Evolutionary conservation across 2,329 filamentous ascomycete species (phyloP), one percentile per base, ranked within the genome.

Genomic region (Tolypocladium inflatum): DNA sequence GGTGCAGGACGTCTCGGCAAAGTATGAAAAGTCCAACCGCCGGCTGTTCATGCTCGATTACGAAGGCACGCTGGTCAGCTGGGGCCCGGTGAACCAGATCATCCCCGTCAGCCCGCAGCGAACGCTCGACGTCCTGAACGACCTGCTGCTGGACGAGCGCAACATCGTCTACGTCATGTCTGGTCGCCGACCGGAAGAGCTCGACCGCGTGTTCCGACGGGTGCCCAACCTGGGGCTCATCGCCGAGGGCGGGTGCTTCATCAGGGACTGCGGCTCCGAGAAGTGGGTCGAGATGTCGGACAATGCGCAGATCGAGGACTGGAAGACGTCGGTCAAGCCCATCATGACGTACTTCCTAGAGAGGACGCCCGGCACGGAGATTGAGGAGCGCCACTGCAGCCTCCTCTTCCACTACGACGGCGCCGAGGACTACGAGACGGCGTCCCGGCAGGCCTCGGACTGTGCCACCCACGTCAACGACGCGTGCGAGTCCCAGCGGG

Each of bases 91-190:
- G 58, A 89, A 85, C 60, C 88, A 89, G 67, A 93, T 94, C 61
- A 90, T 96, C 54, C 80, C 94, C 21, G 88, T 90, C 55, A 95
- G 89, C 63, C 91, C 91, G 3, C 69, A 94, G 75, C 87, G 91
- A 35, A 91, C 92, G 0, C 81, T 96, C 53, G 89, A 92, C 60
- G 85, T 91, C 0, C 74, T 97, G 17, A 91, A 88, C 60, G 91
- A 96, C 59, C 76, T 97, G 17, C 79, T 94, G 11, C 78, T 87
- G 11, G 91, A 96, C 66, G 83, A 87, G 26, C 84, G 82, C 61
- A 97, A 97, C 67, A 85, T 86, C 1, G 88, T 97, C 33, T 97
- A 96, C 66, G 86, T 97, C 63, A 97, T 96, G 91, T 96, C 91
- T 57, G 88, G 90, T 10, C 86, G 91, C 39, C 89, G 87, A 64